A percentile compares a stretch with the other conserved stretches of the same genome.
These are phyloP conservation scores for Ceratonia siliqua DNA, from an alignment of 306 rosid genomes.

Conservation along the genomic window DNA sequence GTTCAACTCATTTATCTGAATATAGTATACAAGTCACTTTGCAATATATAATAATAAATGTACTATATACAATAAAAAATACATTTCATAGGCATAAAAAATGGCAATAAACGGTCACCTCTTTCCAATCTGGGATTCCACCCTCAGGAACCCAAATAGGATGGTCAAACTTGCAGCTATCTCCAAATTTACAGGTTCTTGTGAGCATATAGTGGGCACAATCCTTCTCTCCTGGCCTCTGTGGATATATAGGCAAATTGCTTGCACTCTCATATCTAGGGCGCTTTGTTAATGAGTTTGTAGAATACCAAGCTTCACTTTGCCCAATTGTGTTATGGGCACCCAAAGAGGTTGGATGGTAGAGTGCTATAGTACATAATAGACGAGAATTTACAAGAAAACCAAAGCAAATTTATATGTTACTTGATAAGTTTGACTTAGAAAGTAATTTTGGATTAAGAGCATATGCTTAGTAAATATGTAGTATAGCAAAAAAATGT, in stretches of 20 bases:
- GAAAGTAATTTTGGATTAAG: conserved; percentile 55
- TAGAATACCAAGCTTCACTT: conserved; percentile 93
- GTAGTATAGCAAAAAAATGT: conserved; percentile 27
- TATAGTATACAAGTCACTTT: conserved; percentile 34
- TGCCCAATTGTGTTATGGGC: conserved; percentile 77
- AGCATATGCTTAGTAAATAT: conserved; percentile 40
- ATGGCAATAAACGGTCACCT: conserved; percentile 85
- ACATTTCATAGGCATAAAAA: conserved; percentile 49
- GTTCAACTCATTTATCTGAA: conserved; percentile 28
- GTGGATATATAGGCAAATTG: conserved; percentile 92
- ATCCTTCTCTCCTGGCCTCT: conserved; percentile 99
- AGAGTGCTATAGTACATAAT: conserved; percentile 82
- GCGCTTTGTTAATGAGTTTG: conserved; percentile 91
- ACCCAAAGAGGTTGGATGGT: conserved; percentile 87
- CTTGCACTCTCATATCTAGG: conserved; percentile 85
- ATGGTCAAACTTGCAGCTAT: conserved; percentile 98
- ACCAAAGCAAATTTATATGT: conserved; percentile 61
- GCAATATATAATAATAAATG: conserved; percentile 35
- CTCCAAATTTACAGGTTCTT: conserved; percentile 99
- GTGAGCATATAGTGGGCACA: conserved; percentile 99
- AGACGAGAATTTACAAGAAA: conserved; percentile 66
- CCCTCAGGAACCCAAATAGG: conserved; percentile 99
- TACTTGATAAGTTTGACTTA: conserved; percentile 59
- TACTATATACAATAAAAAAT: conserved; percentile 43
- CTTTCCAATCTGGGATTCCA: conserved; percentile 99